Evolutionary conservation across 345 rosid species (phyloP).

Genomic region (Eucalyptus pumila): DNA sequence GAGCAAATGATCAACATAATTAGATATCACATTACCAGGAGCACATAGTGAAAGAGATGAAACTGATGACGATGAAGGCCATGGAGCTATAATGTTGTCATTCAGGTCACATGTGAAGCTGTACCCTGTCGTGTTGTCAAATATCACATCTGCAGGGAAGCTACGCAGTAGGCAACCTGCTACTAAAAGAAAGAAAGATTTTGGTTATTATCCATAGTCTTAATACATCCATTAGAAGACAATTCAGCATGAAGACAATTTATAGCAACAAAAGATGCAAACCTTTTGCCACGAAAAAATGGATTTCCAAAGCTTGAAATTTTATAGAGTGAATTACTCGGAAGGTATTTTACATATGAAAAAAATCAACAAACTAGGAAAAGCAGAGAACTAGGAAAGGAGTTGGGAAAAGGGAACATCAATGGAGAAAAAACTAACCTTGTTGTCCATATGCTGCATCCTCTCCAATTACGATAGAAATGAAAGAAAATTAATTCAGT

Average conservation of each 20-base stretch:
- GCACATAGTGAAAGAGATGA: constrained; percentile 88
- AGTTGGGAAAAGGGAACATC: not conserved
- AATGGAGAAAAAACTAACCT: constrained; percentile 30
- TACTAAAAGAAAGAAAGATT: constrained; percentile 1
- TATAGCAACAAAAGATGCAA: not conserved
- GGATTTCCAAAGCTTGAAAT: not conserved
- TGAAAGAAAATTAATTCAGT: constrained; percentile 4
- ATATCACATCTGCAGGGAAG: constrained; percentile 66
- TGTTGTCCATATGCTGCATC: constrained; percentile 70
- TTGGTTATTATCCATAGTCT: not conserved
- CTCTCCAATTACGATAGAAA: constrained; percentile 1
- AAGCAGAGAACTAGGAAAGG: not conserved
- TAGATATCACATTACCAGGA: constrained; percentile 40
- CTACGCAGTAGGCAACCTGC: constrained; percentile 87
- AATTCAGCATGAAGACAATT: not conserved
- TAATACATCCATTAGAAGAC: not conserved
- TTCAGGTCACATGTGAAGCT: constrained; percentile 93
- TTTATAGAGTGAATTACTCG: not conserved
- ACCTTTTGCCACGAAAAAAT: not conserved
- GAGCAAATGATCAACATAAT: not conserved
- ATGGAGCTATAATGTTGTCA: constrained; percentile 94
- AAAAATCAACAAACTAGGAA: not conserved
- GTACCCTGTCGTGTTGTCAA: constrained; percentile 81
- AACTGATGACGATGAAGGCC: constrained; percentile 88
- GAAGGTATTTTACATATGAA: not conserved